Base-by-base conservation (phyloP, 2,329 filamentous ascomycete genomes). In the Cercospora brassicicola region DNA sequence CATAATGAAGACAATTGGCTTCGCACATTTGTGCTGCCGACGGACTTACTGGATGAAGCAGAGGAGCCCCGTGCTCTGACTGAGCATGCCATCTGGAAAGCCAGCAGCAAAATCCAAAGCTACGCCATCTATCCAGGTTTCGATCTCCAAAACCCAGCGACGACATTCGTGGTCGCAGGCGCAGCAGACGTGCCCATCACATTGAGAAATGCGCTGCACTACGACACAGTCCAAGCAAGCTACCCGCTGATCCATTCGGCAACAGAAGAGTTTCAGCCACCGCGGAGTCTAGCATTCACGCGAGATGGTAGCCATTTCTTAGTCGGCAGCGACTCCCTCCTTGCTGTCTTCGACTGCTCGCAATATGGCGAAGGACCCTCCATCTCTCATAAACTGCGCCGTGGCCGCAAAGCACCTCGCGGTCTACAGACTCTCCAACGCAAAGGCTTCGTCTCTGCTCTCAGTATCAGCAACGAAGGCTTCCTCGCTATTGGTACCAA, bases 401-500 rank as follows among this genome's bases (percentile, higher is more conserved):
- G 18, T 18, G 60, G 67, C 15, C 60, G 63, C n/a, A 66, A 66
- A 57, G 39, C 64, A 13, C 31, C 84, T 61, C 15, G 71, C 76
- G 42, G 78, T 76, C 69, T 83, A 81, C 26, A 61, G 56, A n/a
- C 82, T 81, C 74, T 83, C 23, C 82, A 82, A 7, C 86, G 87
- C 80, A 86, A 85, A 74, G 87, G 87, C 2, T 81, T 84, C 26
- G 80, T 90, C 8, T 85, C 83, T 7, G 81, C 85, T 0, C 74
- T 90, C 69, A 78, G 79, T 2, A 76, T 86, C 53, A 82, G 81
- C 55, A 76, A 73, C 11, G 81, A 84, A 30, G 82, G 83, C 0
- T 75, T 88, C 0, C 78, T 88, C 6, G 88, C 88, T 18, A 86
- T 86, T 0, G 88, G 88, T 4, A 86, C 87, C 0, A 84, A 85